Evolutionary conservation across 1,284 basidiomycete genomes (phyloP), one percentile per base, ranked within the genome.

Genomic region (Chiua sp.): DNA sequence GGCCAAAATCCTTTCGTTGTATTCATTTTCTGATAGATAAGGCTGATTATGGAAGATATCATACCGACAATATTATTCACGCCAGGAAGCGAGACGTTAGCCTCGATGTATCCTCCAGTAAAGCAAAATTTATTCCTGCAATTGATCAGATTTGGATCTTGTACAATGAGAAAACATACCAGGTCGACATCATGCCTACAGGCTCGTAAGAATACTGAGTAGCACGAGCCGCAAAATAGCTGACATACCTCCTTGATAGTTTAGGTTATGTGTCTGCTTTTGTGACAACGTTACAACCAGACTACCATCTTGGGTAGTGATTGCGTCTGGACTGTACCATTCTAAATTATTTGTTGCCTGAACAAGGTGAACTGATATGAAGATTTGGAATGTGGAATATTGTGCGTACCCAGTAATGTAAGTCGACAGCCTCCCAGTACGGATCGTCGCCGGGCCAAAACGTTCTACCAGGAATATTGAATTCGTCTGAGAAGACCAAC

Each of bases 401-500:
- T 2, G 5, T 20, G 62, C 61, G 10, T 85, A 90, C 92, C 77
- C 77, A 78, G 55, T 79, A 79, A 63, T 87, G 83, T 39, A 87
- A 70, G 70, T 87, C 79, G 13, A 75, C 87, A 7, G 90, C 91
- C 72, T 92, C 90, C 91, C 91, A 93, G 68, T 88, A 88, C 7
- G 88, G 87, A 72, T 90, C 87, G 61, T 87, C 82, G 44, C 85
- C 84, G 20, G 83, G 80, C 75, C 85, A 92, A 71, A 93, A 93
- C 3, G 89, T 82, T 57, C 92, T 79, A 1, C 84, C 90, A 35
- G 90, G 86, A 35, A 78, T 78, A 66, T 93, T 87, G 72, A 94
- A 94, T 73, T 94, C 92, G 71, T 94, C 92, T 8, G 87, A 90
- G 72, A 89, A 93, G 2, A 91, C 88, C 20, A 93, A 76, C 13